A percentile compares a stretch with the other conserved stretches of the same genome.
Evolutionary conservation across 2,329 filamentous ascomycete genomes (phyloP).

Genomic region (Huntiella omanensis): DNA sequence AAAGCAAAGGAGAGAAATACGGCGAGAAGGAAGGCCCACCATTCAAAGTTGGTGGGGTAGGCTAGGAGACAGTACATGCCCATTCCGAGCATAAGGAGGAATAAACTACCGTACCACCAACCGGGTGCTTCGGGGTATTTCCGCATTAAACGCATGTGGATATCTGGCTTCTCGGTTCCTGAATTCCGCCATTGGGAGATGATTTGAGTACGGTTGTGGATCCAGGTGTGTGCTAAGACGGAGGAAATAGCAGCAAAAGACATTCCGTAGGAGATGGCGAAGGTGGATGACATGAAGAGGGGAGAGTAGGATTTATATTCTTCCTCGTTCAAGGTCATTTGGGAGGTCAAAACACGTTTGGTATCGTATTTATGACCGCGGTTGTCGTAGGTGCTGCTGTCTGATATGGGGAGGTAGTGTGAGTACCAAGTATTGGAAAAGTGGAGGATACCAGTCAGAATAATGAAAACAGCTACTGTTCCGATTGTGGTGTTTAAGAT

Average conservation of each 20-base stretch:
- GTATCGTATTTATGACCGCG: conserved; percentile 46
- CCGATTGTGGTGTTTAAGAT: conserved; percentile 56
- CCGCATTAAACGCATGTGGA: conserved; percentile 45
- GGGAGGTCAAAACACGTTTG: conserved; percentile 37
- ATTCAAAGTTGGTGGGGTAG: conserved; percentile 48
- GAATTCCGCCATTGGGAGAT: conserved; percentile 43
- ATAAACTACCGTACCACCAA: conserved; percentile 44
- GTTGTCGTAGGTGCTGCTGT: conserved; percentile 54
- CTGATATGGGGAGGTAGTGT: conserved; percentile 48
- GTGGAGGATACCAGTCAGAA: conserved; percentile 41
- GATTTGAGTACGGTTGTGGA: conserved; percentile 49
- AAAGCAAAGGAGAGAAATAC: conserved; percentile 45
- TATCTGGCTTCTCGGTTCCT: conserved; percentile 39
- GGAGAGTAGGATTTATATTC: conserved; percentile 51
- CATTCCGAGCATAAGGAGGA: conserved; percentile 32
- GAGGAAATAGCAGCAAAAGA: conserved; percentile 55
- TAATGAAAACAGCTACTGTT: conserved; percentile 44
- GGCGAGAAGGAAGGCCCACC: conserved; percentile 55
- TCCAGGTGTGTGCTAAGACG: conserved; percentile 46
- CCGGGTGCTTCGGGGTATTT: conserved; percentile 43
- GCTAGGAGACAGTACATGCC: conserved; percentile 35
- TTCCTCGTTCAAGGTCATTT: conserved; percentile 41
- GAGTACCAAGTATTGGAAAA: conserved; percentile 48
- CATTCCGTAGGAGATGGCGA: conserved; percentile 49
- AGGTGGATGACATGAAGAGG: conserved; percentile 47